Evolutionary conservation across 345 rosid genomes (phyloP).

Genomic region (Rhizophora apiculata): DNA sequence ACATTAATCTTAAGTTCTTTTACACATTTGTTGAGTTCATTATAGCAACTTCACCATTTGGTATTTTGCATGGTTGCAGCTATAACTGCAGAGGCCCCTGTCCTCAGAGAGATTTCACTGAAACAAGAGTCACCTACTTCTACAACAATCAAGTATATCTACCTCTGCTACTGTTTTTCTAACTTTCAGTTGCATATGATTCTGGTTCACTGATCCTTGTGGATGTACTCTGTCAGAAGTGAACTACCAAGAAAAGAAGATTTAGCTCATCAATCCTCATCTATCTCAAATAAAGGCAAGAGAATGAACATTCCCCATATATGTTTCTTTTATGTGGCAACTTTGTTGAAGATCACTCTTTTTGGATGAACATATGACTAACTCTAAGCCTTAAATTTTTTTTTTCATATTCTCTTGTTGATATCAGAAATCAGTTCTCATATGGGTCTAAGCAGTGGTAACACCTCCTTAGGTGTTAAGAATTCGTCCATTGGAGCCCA

Average conservation of each 20-base stretch:
- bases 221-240: slow-evolving; percentile 39
- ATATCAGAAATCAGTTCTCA: slow-evolving; percentile 24
- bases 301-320: slow-evolving; percentile 10
- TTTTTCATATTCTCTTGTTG: slow-evolving; percentile 13
- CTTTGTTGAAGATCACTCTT: slow-evolving; percentile 7
- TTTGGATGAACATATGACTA: background rate
- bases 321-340: slow-evolving; percentile 3
- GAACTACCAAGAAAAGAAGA: slow-evolving; percentile 52
- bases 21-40: too few relatives aligned
- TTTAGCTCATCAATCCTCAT: slow-evolving; percentile 39
- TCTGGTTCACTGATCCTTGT: slow-evolving; percentile 18
- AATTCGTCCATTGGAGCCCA: slow-evolving; percentile 44
- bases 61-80: background rate
- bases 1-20: background rate
- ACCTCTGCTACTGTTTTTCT: slow-evolving; percentile 15
- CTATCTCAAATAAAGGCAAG: slow-evolving; percentile 46
- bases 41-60: background rate
- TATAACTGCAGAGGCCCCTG: slow-evolving; percentile 45
- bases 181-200: background rate
- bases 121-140: slow-evolving; percentile 50
- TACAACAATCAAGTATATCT: slow-evolving; percentile 53
- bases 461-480: slow-evolving; percentile 32
- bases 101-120: slow-evolving; percentile 37
- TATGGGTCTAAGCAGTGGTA: slow-evolving; percentile 34
- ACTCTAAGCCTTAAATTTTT: slow-evolving; percentile 5